Evolutionary conservation across 2,329 filamentous ascomycete genomes (phyloP).

Genomic region (Paramyrothecium sp.): DNA sequence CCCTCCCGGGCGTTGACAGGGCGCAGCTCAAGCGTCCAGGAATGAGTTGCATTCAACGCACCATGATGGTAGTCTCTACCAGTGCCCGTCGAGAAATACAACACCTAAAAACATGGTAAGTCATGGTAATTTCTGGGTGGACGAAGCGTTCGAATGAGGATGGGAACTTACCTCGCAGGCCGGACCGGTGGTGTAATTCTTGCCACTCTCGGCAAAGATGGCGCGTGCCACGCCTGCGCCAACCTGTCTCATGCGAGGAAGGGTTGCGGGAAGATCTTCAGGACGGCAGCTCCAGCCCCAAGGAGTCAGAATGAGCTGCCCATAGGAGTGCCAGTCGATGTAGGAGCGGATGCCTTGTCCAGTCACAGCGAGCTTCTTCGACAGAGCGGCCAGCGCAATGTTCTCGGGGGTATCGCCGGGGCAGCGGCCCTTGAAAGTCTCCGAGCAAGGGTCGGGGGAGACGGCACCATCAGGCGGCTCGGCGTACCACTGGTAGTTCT

Average conservation of each 20-base stretch:
- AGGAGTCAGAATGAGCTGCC: constrained; percentile 51
- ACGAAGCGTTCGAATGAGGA: constrained; percentile 26
- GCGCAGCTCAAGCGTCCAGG: constrained; percentile 39
- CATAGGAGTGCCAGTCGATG: constrained; percentile 60
- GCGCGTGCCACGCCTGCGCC: constrained; percentile 39
- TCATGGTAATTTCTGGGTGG: background rate
- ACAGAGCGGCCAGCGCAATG: constrained; percentile 27
- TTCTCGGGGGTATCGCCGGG: constrained; percentile 46
- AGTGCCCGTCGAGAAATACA: constrained; percentile 51
- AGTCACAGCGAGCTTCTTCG: constrained; percentile 37
- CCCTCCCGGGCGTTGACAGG: constrained; percentile 24
- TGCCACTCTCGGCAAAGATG: constrained; percentile 7
- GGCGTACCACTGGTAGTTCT: constrained; percentile 31
- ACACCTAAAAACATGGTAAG: background rate
- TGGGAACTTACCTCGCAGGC: constrained; percentile 48
- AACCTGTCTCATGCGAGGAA: constrained; percentile 19
- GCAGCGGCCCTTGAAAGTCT: constrained; percentile 40
- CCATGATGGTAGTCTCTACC: constrained; percentile 44
- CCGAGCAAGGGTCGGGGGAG: constrained; percentile 42
- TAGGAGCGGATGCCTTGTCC: constrained; percentile 50
- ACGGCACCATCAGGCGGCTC: constrained; percentile 24
- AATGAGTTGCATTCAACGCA: constrained; percentile 38
- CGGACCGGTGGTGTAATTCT: constrained; percentile 35
- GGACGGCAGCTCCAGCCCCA: constrained; percentile 53
- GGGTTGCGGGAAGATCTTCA: constrained; percentile 16